Evolutionary conservation across 2,329 filamentous ascomycete genomes (phyloP), one percentile per base, ranked within the genome.

Genomic region (Cordyceps javanica): DNA sequence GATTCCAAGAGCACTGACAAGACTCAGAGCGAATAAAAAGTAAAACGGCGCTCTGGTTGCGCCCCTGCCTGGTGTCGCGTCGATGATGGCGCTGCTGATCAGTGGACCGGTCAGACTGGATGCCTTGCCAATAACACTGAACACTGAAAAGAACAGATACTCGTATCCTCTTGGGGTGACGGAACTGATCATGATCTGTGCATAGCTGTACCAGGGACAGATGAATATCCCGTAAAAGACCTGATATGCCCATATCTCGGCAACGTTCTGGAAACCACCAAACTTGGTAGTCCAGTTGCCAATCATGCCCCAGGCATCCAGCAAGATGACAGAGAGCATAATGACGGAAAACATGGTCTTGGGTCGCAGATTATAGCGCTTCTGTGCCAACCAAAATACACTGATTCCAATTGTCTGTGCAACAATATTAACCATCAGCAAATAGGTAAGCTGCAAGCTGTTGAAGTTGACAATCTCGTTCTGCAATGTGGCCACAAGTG

Each of bases 161-260:
- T 88, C 86, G 64, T 87, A 83, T 34, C 85, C 85, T 3, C 82
- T 75, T 0, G 86, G 86, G 0, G 85, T 87, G 2, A 38, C 36
- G 63, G 87, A 86, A 3, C 80, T 83, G 62, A 88, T 88, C 79
- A 89, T 85, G 63, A 85, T 87, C 66, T 88, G 85, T 0, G 78
- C 82, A 68, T 89, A 89, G 46, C 81, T 83, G 68, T 87, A 88
- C 84, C 84, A 88, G 0, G 85, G 84, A 61, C 85, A 86, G 8
- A 87, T 81, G 50, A 87, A 78, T 1, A 89, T 72, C 0, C 86
- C 85, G 62, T 87, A 88, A 61, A 84, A 85, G 6, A 68, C 70
- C 60, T 76, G 73, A 59, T 75, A 76, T 0, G 73, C 50, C 74
- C 74, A 77, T 25, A 77, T 63, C 59, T 77, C 75, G 74, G 74